Base-by-base conservation (phyloP, 2,329 filamentous ascomycete genomes). In the Venturia asperata region DNA sequence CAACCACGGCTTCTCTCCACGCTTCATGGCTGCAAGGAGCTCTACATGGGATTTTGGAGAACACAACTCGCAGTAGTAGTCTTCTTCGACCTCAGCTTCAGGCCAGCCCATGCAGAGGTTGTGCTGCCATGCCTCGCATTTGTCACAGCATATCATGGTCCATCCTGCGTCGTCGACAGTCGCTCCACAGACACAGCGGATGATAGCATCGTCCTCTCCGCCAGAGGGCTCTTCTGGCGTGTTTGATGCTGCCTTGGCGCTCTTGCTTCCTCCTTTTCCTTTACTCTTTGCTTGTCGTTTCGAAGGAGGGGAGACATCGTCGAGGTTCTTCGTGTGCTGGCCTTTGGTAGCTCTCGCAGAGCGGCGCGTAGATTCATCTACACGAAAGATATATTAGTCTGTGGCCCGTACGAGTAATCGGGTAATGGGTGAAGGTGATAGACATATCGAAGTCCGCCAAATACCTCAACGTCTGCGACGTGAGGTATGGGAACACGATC, bases 261-360 rank as follows among this genome's bases (percentile, higher is more conserved):
- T 74, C 68, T 78, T 79, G 49, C 74, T 73, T 60, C 68, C 69
- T 37, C 69, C 61, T 62, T 74, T 75, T 63, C 71, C 70, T 67
- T 79, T 81, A 58, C 76, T 70, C 72, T 82, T 83, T 65, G 77
- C 78, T 56, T 74, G 70, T 71, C 80, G 80, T 69, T 81, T 78
- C 62, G 71, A 69, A 67, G 74, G 72, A 37, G 62, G 34, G 6
- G 43, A 30, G 24, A n/a, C 56, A 66, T 70, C 67, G 73, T 96
- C 92, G 70, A 91, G 87, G 69, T 89, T 89, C 77, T 96, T 96
- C 34, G 87, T 88, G 77, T 97, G 92, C 72, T 97, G 92, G 74
- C 94, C 94, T 75, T 99, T 99, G 69, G 94, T 99, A 72, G 93
- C 92, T 72, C 94, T 89, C 69, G 94, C 92, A 55, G 94, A 99